These are phyloP conservation scores for Solanum sitiens DNA, from an alignment of 257 asterid genomes.

Conservation along the genomic window DNA sequence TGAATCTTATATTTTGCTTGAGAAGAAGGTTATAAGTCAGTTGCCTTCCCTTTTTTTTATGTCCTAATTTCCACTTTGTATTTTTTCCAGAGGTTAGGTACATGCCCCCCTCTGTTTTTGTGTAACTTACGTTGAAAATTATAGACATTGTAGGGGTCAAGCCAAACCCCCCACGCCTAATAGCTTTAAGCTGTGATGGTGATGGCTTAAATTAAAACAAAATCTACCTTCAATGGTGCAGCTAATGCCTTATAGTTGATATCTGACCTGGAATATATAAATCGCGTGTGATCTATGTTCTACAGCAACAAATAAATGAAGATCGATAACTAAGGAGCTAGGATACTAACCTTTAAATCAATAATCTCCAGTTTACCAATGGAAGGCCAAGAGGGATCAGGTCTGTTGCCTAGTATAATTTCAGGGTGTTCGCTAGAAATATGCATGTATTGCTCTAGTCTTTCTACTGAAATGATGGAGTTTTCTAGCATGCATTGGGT, in stretches of 20 bases:
- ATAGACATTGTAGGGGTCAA: no score
- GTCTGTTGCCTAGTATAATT: constrained; percentile 9
- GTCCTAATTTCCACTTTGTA: no score
- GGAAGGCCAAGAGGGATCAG: constrained; percentile 14
- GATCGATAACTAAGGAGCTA: neutral
- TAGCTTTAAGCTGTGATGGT: no score
- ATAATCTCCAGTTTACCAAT: constrained; percentile 15
- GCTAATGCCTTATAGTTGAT: constrained; percentile 17
- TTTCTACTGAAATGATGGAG: constrained; percentile 22
- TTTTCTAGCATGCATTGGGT: constrained; percentile 22
- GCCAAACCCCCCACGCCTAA: no score
- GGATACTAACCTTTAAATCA: constrained; percentile 15
- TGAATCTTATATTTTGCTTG: no score
- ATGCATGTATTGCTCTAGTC: constrained; percentile 21
- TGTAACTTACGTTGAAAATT: no score
- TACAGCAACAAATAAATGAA: neutral
- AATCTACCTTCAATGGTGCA: constrained; percentile 16
- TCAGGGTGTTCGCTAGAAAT: constrained; percentile 26
- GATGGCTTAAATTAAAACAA: no score
- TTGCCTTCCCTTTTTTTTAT: no score
- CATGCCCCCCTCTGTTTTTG: no score
- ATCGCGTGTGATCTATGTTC: neutral
- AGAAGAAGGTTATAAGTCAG: no score
- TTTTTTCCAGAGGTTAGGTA: no score
- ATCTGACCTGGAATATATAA: constrained; percentile 13